Evolutionary conservation across 495 filamentous ascomycete genomes (phyloP).

Genomic region (Penicillium lagena): DNA sequence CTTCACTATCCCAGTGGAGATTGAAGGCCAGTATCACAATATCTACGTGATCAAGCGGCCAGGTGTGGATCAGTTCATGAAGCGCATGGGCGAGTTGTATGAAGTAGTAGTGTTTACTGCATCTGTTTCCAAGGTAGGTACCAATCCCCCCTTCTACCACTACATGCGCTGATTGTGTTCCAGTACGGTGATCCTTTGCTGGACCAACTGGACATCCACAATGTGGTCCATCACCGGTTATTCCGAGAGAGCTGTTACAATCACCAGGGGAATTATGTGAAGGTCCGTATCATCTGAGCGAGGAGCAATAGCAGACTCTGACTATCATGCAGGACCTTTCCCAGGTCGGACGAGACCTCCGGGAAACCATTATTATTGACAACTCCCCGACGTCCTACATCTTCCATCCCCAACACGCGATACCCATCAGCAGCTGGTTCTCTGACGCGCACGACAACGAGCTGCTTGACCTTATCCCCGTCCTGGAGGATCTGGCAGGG

Average conservation of each 20-base stretch:
- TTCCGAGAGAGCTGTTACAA: conserved; percentile 99
- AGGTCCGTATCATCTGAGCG: conserved; percentile 40
- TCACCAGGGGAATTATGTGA: conserved; percentile 98
- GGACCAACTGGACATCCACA: conserved; percentile 95
- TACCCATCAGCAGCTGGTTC: conserved; percentile 99
- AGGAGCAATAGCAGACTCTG: background rate
- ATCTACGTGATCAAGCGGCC: conserved; percentile 99
- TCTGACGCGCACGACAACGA: conserved; percentile 99
- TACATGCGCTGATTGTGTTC: background rate
- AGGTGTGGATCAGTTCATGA: conserved; percentile 98
- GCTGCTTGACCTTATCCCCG: conserved; percentile 93
- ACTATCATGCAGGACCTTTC: conserved; percentile 66
- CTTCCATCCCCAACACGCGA: conserved; percentile 98
- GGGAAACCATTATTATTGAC: conserved; percentile 98
- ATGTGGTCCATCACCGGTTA: conserved; percentile 90
- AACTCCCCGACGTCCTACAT: conserved; percentile 99
- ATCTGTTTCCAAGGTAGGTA: conserved; percentile 89
- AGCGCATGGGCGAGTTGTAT: conserved; percentile 93
- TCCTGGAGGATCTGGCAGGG: conserved; percentile 93
- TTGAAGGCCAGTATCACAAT: conserved; percentile 98
- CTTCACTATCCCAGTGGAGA: conserved; percentile 98
- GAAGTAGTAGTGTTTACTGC: conserved; percentile 99
- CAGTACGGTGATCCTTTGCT: conserved; percentile 95
- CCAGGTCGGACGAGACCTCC: conserved; percentile 90
- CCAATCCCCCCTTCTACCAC: no score